Conservation (phyloP, 1,284 basidiomycete genomes). For the Neolentinus lepideus region DNA sequence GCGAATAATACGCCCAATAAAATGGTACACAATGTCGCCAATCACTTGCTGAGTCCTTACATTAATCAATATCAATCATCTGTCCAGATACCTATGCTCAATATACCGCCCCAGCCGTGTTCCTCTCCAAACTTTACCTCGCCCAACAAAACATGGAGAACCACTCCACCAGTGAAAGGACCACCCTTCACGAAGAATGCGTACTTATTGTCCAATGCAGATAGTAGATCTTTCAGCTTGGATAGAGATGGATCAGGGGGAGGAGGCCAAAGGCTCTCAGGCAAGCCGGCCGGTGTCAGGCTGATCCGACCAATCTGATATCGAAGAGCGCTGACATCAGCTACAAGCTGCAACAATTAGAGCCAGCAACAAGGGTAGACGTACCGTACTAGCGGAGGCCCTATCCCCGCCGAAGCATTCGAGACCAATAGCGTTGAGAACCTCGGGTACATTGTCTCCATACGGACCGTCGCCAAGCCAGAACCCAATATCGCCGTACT, state of each 20-base stretch:
- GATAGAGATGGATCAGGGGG: not conserved
- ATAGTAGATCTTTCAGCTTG: not conserved
- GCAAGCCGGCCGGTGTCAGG: not conserved
- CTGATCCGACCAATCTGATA: not conserved
- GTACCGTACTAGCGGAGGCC: not conserved
- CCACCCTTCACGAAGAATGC: not conserved
- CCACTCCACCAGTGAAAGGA: not conserved
- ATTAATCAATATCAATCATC: not conserved
- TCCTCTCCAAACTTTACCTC: not conserved
- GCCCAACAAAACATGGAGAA: not conserved
- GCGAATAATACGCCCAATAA: not conserved
- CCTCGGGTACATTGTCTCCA: conserved; percentile 16
- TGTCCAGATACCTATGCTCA: not conserved
- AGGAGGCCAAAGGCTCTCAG: not conserved
- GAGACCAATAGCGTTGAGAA: conserved; percentile 17
- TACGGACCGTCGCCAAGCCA: conserved; percentile 36
- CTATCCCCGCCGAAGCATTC: not conserved
- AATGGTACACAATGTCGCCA: not conserved
- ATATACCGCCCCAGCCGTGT: not conserved
- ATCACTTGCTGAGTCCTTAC: not conserved
- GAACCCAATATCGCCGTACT: conserved; percentile 43
- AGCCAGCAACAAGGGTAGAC: not conserved
- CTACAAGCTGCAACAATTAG: not conserved
- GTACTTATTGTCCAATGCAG: not conserved
- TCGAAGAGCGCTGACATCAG: not conserved